A percentile compares a stretch with the other conserved stretches of the same genome.
Conservation (phyloP, 768 basidiomycete genomes). For the Asterophora lycoperdoides region DNA sequence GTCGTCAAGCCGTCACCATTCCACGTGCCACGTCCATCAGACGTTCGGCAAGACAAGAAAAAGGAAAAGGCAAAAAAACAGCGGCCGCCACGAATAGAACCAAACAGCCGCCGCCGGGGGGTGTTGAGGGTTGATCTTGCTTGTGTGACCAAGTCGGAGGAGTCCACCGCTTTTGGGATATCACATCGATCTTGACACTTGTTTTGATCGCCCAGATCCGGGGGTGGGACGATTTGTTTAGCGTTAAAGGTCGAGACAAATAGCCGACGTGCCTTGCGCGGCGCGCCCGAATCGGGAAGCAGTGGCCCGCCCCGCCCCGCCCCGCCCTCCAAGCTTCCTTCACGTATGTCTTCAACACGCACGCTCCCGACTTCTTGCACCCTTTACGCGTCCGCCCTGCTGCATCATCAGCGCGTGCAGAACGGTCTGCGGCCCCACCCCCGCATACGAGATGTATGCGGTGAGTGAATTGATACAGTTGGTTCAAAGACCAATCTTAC, state of each 20-base stretch:
- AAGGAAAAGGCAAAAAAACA: background rate
- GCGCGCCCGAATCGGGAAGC: background rate
- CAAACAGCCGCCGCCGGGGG: background rate
- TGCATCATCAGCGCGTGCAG: conserved; percentile 56
- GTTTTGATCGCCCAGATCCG: conserved; percentile 6
- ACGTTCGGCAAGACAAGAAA: background rate
- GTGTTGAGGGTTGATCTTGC: no score
- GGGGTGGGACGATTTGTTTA: background rate
- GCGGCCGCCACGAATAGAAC: background rate
- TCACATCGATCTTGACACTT: conserved; percentile 5
- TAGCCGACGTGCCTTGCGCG: background rate
- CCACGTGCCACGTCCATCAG: conserved; percentile 9
- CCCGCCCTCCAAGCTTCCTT: conserved; percentile 15
- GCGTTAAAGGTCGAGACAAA: background rate
- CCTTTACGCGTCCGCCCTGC: conserved; percentile 53
- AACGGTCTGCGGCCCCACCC: conserved; percentile 62
- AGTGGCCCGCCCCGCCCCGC: background rate
- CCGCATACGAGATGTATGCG: conserved; percentile 39
- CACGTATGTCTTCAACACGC: conserved; percentile 30
- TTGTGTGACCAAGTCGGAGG: background rate
- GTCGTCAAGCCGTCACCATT: background rate
- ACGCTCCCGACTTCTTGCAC: conserved; percentile 38
- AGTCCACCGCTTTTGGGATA: background rate
- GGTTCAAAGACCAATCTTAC: no score
- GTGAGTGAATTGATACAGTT: background rate